Evolutionary conservation across 148 eudicot species (phyloP).

Genomic region (Diospyros kaki): DNA sequence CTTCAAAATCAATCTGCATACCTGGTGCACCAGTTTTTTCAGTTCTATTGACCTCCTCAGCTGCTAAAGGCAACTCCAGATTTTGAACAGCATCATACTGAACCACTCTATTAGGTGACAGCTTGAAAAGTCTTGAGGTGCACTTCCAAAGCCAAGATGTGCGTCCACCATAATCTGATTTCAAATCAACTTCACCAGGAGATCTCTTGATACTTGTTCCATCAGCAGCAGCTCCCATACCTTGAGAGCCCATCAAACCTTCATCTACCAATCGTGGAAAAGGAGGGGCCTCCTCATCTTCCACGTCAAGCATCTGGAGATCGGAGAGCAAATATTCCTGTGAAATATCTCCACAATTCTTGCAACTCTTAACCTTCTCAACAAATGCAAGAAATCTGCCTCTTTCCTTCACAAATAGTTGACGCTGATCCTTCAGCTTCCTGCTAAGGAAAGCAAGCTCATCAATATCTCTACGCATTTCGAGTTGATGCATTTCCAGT

Average conservation of each 20-base stretch:
- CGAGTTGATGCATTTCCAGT: constrained; percentile 61
- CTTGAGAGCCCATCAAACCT: constrained; percentile 23
- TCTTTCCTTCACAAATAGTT: constrained; percentile 56
- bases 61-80: constrained; percentile 30
- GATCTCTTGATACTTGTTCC: constrained; percentile 21
- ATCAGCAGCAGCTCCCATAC: constrained; percentile 15
- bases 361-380: constrained; percentile 58
- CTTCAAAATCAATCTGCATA: constrained; percentile 13
- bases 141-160: constrained; percentile 63
- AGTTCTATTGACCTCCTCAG: constrained; percentile 17
- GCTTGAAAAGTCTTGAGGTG: constrained; percentile 46
- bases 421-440: constrained; percentile 60
- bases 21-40: constrained; percentile 23
- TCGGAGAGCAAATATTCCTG: constrained; percentile 40
- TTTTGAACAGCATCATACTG: constrained; percentile 23
- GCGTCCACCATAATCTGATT: constrained; percentile 42
- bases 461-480: constrained; percentile 64
- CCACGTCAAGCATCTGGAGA: constrained; percentile 35
- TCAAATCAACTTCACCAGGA: constrained; percentile 24
- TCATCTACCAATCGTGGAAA: constrained; percentile 27
- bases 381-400: constrained; percentile 44
- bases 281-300: constrained; percentile 26
- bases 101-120: constrained; percentile 44
- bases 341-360: constrained; percentile 53
- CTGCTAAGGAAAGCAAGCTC: constrained; percentile 63